phyloP scores from a whole-genome alignment of 441 rosid genomes.

The Geranium incanum region DNA sequence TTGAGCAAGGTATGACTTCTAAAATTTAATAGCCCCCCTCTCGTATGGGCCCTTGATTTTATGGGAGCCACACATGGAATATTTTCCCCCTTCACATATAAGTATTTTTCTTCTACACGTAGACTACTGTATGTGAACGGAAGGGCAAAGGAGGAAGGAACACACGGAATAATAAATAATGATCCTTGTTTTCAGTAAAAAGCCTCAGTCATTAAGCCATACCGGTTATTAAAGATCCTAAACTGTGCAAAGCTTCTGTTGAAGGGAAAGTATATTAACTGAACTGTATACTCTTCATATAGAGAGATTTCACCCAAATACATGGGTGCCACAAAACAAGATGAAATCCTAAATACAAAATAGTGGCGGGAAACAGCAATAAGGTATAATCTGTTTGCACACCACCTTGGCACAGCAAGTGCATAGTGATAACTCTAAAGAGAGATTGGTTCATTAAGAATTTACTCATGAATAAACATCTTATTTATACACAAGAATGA shows the following conservation, averaged over 20 bases:
- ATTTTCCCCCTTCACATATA: neutral
- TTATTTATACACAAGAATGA: neutral
- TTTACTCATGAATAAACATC: neutral
- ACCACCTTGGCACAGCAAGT: neutral
- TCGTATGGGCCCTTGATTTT: neutral
- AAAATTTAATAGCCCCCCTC: neutral
- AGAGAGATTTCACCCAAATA: neutral
- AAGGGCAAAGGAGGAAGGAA: neutral
- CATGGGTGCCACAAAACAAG: neutral
- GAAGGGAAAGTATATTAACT: neutral
- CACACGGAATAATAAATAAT: neutral
- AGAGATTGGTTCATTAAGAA: neutral
- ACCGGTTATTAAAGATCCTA: neutral
- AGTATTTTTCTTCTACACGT: neutral
- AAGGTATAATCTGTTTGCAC: neutral
- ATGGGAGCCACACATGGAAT: neutral
- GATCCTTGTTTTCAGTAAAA: neutral
- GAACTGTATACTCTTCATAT: neutral
- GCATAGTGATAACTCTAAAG: neutral
- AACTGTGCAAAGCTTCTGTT: neutral
- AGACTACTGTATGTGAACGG: neutral
- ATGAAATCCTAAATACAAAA: neutral
- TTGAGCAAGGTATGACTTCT: neutral
- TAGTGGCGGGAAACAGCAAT: neutral
- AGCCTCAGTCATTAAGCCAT: neutral